A percentile compares a stretch with the other conserved stretches of the same genome.
phyloP scores from a whole-genome alignment of 75 land plant species.

The Pinus tabuliformis region DNA sequence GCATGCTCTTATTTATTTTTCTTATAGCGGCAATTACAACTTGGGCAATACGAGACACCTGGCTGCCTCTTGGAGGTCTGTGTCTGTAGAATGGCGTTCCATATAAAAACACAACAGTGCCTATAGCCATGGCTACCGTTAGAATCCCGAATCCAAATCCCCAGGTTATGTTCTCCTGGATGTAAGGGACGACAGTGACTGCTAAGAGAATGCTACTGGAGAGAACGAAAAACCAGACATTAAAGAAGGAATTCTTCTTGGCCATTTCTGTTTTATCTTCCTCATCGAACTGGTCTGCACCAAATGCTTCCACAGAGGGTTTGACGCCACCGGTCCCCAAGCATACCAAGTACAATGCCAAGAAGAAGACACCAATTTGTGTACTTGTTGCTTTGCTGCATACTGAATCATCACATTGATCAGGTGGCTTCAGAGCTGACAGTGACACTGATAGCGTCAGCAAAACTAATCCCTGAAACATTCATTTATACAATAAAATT shows the following conservation, averaged over 20 bases:
- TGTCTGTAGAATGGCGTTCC: constrained; percentile 27
- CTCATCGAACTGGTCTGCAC: too few species aligned
- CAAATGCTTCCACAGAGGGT: constrained; percentile 28
- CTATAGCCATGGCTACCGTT: neutral
- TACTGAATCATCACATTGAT: neutral
- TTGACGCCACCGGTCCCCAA: constrained; percentile 44
- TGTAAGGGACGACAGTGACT: constrained; percentile 22
- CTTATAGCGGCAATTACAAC: constrained; percentile 23
- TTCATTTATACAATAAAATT: neutral
- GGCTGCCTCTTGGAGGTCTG: too few species aligned
- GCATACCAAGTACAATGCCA: neutral
- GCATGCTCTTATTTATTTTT: constrained; percentile 16
- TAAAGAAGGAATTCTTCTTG: constrained; percentile 51
- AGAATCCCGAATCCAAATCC: constrained; percentile 32
- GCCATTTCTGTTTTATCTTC: constrained; percentile 21
- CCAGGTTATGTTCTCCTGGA: constrained; percentile 35
- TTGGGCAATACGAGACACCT: constrained; percentile 6
- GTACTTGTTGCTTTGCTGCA: neutral
- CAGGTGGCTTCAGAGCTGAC: too few species aligned
- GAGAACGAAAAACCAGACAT: too few species aligned
- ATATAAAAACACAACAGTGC: neutral
- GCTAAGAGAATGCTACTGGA: neutral
- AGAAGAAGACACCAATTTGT: too few species aligned
- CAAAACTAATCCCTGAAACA: constrained; percentile 30
- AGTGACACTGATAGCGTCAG: constrained; percentile 26